These are phyloP conservation scores for Cardamine occulta DNA, from an alignment of 345 rosid species.

Conservation along the genomic window DNA sequence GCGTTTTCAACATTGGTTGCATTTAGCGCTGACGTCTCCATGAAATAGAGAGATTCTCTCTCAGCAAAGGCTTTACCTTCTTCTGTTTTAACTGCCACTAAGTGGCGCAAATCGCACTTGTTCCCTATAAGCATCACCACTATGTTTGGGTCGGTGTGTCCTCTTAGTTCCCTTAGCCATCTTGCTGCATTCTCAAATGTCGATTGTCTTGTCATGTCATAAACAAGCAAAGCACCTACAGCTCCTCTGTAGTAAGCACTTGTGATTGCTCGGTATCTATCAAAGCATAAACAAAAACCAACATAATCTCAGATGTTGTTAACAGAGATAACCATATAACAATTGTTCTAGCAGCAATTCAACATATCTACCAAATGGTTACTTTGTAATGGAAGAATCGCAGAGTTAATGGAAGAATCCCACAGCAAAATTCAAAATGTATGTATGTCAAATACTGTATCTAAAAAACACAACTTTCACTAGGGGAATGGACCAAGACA, in stretches of 20 bases:
- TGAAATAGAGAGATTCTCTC: slow-evolving; percentile 55
- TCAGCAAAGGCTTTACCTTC: slow-evolving; percentile 62
- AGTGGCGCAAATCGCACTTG: slow-evolving; percentile 66
- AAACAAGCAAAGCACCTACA: slow-evolving; percentile 63
- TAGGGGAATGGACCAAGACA: neutral
- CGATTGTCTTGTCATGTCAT: slow-evolving; percentile 62
- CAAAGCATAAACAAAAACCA: neutral
- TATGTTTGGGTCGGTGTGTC: slow-evolving; percentile 62
- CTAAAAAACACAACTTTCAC: neutral
- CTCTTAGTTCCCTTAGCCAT: slow-evolving; percentile 63
- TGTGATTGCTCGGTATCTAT: slow-evolving; percentile 67
- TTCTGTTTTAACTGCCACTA: slow-evolving; percentile 59
- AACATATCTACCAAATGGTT: neutral
- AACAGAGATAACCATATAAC: slow-evolving; percentile 11
- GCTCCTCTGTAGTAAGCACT: slow-evolving; percentile 77
- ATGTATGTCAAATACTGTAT: too few species aligned
- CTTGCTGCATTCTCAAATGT: slow-evolving; percentile 69
- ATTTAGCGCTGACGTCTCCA: slow-evolving; percentile 66
- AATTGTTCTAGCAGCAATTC: neutral
- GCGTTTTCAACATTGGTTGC: slow-evolving; percentile 62
- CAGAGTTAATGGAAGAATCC: too few species aligned
- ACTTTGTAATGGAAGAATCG: neutral
- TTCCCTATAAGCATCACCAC: slow-evolving; percentile 74
- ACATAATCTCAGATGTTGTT: slow-evolving; percentile 2
- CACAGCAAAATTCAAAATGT: neutral